Base-by-base conservation (phyloP, 306 rosid species). In the Prunus fruticosa region DNA sequence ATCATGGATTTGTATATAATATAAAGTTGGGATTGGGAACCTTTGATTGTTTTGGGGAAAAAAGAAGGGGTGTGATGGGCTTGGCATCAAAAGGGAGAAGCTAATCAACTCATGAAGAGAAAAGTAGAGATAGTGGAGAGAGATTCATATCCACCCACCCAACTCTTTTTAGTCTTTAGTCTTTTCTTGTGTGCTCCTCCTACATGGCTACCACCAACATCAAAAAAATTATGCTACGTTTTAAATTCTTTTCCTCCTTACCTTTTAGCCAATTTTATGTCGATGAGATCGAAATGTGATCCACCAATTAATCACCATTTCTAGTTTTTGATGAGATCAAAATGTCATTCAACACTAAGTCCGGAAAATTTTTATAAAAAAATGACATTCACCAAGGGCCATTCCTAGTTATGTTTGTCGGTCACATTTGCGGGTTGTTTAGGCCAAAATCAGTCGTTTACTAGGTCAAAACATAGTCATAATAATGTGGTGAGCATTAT, bases 201-300 rank as follows among this genome's bases (percentile, higher is more conserved):
- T 79, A 87, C 86, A 67, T 73, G 90, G 90, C 88, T 70, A 76
- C 83, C 88, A 86, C 87, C 83, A 80, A 12, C 54, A 64, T 50
- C 6, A 28, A 30, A 4, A 14, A 69, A 19, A 1, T 16, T 13
- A 53, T 23, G 51, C 20, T 54, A 30, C 43, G 18, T 70, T 78
- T 27, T 12, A 62, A 25, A 67, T 10, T 50, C 16, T 11, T 78
- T 54, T 18, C 43, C n/a, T 76, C 4, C 16, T 38, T 19, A 34
- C 34, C 50, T 71, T 71, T 71, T 30, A 70, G 63, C 63, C 75
- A 11, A 71, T 47, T 51, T 53, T 71, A 22, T 32, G 50, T 53
- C 12, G 61, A 69, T 69, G 62, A 51, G 62, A 69, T 69, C 6
- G n/a, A 52, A 71, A 32, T 53, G 49, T 2, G 50, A 19, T 32